Base-by-base conservation (phyloP, 495 filamentous ascomycete genomes). In the Hyaloscypha variabilis region DNA sequence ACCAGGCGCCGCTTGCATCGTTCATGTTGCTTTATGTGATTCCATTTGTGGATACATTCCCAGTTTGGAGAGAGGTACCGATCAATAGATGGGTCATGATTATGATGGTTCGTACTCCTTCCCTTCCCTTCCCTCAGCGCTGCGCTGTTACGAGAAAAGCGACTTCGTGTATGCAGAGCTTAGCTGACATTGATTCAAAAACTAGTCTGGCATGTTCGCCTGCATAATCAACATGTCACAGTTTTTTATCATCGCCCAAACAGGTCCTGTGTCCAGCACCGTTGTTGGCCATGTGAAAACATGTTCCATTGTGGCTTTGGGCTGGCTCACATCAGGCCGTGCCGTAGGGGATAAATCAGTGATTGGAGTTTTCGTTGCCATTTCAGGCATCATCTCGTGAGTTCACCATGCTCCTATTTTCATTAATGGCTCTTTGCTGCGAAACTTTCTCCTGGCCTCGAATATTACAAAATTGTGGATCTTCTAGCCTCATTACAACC, bases 191-290 rank as follows among this genome's bases (percentile, higher is more conserved):
- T 49, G 8, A n/a, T 42, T 8, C 13, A 23, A 54, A 19, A 31
- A 39, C 24, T 59, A 71, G 81, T 83, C 83, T 66, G 88, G 88
- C 8, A 55, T 85, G 17, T 86, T 87, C 63, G 90, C 90, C 3
- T 84, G 83, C 29, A 74, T 91, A 23, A 88, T 92, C 69, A 92
- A 92, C 71, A 78, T 91, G 55, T 89, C 86, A 8, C 88, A 91
- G 69, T 92, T 92, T 70, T 89, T 89, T 70, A 91, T 92, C 67
- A 86, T 92, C 42, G 88, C 85, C 26, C 84, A 84, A 50, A 86
- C 88, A 1, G 90, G 90, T 0, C 83, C 89, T 5, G 87, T 91
- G 8, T 87, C 85, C 25, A 89, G 87, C 62, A 91, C 89, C 0
- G 88, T 92, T 13, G 85, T 92, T 3, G 90, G 89, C 0, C 89